These are phyloP conservation scores for Metarhizium guizhouense DNA, from an alignment of 2,329 filamentous ascomycete species.

Conservation along the genomic window DNA sequence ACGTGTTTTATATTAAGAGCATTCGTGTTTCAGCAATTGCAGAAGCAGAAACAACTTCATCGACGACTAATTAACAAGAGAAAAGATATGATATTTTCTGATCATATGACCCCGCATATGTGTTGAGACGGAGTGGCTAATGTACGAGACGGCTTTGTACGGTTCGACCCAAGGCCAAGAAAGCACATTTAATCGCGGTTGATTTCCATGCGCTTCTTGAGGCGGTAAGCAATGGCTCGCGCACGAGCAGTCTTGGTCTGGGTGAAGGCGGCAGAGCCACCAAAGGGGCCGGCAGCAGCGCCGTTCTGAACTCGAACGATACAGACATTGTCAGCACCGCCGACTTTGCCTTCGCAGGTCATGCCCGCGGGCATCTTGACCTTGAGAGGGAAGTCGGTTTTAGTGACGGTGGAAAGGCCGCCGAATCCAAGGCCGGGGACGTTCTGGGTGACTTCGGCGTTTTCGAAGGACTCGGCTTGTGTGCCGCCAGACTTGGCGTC, in stretches of 20 bases:
- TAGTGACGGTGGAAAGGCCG: conserved; percentile 49
- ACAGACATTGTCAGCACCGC: conserved; percentile 54
- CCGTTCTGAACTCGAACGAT: conserved; percentile 55
- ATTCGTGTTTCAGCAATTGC: neutral
- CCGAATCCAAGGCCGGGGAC: conserved; percentile 47
- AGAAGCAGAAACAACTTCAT: neutral
- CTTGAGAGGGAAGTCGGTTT: conserved; percentile 55
- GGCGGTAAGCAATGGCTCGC: conserved; percentile 48
- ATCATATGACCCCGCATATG: neutral
- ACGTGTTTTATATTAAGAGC: neutral
- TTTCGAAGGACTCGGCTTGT: conserved; percentile 50
- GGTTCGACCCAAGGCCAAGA: neutral
- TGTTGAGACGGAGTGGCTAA: neutral
- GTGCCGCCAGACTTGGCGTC: conserved; percentile 56
- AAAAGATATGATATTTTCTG: neutral
- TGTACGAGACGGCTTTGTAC: neutral
- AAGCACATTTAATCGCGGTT: conserved; percentile 7
- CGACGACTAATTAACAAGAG: neutral
- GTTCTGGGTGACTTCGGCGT: conserved; percentile 48
- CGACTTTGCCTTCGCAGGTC: conserved; percentile 53
- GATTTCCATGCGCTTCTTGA: conserved; percentile 29
- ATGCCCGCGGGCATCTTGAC: conserved; percentile 59
- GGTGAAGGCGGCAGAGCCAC: conserved; percentile 57
- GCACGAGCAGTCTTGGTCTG: conserved; percentile 49
- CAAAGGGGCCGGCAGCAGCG: conserved; percentile 55